These are phyloP conservation scores for Coniochaeta ligniaria DNA, from an alignment of 2,329 filamentous ascomycete species.

Conservation along the genomic window DNA sequence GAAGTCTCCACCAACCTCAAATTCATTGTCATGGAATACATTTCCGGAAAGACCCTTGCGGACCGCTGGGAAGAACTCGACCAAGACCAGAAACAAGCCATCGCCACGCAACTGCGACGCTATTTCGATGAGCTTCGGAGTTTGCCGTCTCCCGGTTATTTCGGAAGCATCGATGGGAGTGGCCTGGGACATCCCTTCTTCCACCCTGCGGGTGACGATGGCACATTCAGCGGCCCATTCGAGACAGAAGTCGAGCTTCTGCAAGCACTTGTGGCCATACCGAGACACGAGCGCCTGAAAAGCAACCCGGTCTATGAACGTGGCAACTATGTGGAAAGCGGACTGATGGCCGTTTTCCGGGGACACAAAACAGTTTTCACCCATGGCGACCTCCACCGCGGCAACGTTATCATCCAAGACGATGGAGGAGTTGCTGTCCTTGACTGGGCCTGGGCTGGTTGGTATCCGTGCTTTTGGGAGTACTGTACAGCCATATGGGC, in stretches of 20 bases:
- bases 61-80: background rate
- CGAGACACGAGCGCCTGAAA: background rate
- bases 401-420: slow-evolving; percentile 6
- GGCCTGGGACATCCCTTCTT: background rate
- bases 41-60: background rate
- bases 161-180: background rate
- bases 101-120: background rate
- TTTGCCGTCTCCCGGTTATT: background rate
- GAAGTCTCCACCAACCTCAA: background rate
- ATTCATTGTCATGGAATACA: background rate
- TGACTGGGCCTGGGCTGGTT: slow-evolving; percentile 6
- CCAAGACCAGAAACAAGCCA: background rate
- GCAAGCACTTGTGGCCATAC: background rate
- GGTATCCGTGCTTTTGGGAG: slow-evolving; percentile 7
- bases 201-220: background rate
- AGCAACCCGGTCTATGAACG: background rate
- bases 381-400: slow-evolving; percentile 3
- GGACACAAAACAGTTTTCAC: background rate
- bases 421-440: slow-evolving; percentile 3
- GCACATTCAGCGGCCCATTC: background rate
- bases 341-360: background rate
- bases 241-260: background rate
- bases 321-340: background rate
- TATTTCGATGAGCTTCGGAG: background rate
- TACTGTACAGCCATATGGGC: slow-evolving; percentile 5